Percentiles rank a stretch among this genome's conserved stretches.
Evolutionary conservation across 169 alveolate genomes (phyloP).

Genomic region (Cryptosporidium viatorum): DNA sequence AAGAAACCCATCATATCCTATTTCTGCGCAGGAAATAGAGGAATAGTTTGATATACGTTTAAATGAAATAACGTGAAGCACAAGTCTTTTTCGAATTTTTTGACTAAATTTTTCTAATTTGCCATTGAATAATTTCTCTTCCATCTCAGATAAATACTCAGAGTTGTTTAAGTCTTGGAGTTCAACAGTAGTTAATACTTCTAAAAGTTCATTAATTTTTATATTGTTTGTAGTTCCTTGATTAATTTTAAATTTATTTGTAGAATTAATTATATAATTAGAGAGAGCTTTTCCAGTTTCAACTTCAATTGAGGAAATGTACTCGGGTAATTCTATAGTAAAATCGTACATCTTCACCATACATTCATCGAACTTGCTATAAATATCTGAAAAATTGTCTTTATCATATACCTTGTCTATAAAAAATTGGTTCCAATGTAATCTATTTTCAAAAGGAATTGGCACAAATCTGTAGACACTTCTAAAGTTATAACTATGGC

Average conservation of each 20-base stretch:
- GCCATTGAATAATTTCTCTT: neutral
- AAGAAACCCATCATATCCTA: conserved; percentile 34
- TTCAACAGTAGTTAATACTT: conserved; percentile 30
- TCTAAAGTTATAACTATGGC: conserved; percentile 7
- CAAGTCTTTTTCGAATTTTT: neutral
- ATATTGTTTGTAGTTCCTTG: conserved; percentile 1
- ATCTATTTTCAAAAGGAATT: neutral
- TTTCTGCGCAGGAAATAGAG: conserved; percentile 9
- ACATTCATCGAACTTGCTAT: conserved; percentile 17
- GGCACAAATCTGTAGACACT: conserved; percentile 31
- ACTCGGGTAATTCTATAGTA: neutral
- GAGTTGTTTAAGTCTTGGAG: neutral
- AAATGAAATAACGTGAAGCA: conserved; percentile 21
- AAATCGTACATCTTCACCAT: conserved; percentile 27
- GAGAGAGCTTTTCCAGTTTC: neutral
- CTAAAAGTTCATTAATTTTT: conserved; percentile 52
- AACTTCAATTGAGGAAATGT: neutral
- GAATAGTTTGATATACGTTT: conserved; percentile 47
- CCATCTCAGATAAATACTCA: neutral
- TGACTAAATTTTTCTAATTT: neutral
- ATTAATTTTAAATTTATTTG: neutral
- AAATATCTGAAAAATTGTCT: neutral
- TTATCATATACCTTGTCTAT: neutral
- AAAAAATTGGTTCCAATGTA: neutral
- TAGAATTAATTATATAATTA: neutral